Evolutionary conservation across 768 basidiomycete genomes (phyloP), one percentile per base, ranked within the genome.

Genomic region (Pholiota microspora): DNA sequence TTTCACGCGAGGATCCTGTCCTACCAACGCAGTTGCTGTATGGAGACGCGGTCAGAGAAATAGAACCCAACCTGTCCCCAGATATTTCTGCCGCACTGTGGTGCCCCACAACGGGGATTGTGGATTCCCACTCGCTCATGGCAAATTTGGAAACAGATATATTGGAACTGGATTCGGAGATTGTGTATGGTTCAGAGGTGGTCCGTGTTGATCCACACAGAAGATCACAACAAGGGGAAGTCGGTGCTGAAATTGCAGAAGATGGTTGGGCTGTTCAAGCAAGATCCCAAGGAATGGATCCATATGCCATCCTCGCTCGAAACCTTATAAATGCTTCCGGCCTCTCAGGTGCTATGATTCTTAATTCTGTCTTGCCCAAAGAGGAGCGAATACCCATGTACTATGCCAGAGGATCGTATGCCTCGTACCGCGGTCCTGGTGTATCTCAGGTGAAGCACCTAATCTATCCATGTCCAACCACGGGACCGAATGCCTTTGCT

Each of bases 231-330:
- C 53, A 29, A 13, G 53, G 62, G 7, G 36, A 58, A 12, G 60
- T 50, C 32, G 40, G 59, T 32, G 62, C 69, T 16, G 65, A 71
- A 54, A 6, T 63, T 36, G 53, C 51, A 4, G 77, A 78, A 45
- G 73, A 77, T 16, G 94, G 95, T 1, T 98, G 94, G 94, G 84
- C 95, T 16, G 88, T 97, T 7, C 94, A 97, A 69, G 81, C 81
- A 4, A 76, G 84, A 23, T 87, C 88, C 8, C 80, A 74, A 6
- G 75, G 74, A 21, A 70, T 63, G 27, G 70, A 75, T 53, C 67
- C 64, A 13, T 87, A 91, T 53, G 80, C 89, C 4, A 74, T 95
- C 7, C 77, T 90, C 36, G 86, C 88, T 2, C 81, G 79, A 55
- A 88, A 83, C 2, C 68, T 97, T 18, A 84, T 98, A 67, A 96